Evolutionary conservation across 352 stramenopile genomes (phyloP), one percentile per base, ranked within the genome.

Genomic region (Globisporangium cylindrosporum): DNA sequence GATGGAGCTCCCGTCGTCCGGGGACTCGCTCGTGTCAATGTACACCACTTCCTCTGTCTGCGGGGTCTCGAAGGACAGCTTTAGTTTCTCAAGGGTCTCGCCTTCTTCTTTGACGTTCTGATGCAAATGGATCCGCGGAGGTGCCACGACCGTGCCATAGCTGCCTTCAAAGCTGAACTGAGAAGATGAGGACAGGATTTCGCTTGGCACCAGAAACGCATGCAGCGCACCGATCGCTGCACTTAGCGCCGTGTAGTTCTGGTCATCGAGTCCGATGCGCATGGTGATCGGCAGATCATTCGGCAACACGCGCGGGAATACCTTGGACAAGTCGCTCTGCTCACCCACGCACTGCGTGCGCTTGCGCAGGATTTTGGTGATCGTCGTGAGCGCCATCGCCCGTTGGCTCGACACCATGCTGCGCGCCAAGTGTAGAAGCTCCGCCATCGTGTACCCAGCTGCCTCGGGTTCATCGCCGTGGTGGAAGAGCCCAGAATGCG

Each of bases 401-500:
- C 84, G 84, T 27, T 95, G 88, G 24, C 81, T 92, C 8, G 84
- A 75, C 8, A 93, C 81, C 22, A 81, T 90, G 57, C 82, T 92
- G 10, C 86, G 82, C 4, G 88, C 82, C 10, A 95, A 73, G 8
- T 91, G 80, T 6, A 94, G 60, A 8, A 95, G 77, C 64, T 95
- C 88, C 2, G 77, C 71, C 46, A 92, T 70, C 8, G 86, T 95
- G 70, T 94, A 95, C 3, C 88, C 88, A 1, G 88, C 76, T 29
- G 73, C 79, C 0, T 93, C 76, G 0, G 86, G 88, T 20, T 93
- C 81, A 51, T 94, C 84, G 0, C 88, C 88, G 59, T 95, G 88
- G 59, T 95, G 88, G 59, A 91, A 94, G 0, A 95, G 75, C 15
- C 88, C 88, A 1, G 88, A 92, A 56, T 91, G 80, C 22, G 70